Percentiles rank a stretch among this genome's conserved stretches.
Evolutionary conservation across 495 filamentous ascomycete species (phyloP).

Genomic region (Penicillium cataractarum): DNA sequence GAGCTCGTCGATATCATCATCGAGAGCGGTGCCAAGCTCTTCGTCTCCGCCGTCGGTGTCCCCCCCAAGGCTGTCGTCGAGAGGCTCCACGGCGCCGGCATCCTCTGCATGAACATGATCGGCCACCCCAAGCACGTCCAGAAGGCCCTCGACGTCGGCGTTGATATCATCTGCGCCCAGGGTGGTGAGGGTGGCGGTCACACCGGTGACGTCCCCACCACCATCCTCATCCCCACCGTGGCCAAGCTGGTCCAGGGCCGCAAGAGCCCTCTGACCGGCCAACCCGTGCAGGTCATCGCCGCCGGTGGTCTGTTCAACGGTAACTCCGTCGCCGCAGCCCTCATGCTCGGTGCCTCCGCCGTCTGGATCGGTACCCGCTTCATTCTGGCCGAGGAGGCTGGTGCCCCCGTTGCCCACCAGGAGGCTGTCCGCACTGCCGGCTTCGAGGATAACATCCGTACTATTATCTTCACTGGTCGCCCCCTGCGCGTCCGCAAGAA

Average conservation of each 20-base stretch:
- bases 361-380: conserved; percentile 98
- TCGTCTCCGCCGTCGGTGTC: conserved; percentile 95
- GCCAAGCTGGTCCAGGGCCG: conserved; percentile 78
- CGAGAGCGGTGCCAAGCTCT: conserved; percentile 84
- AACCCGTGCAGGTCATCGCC: conserved; percentile 86
- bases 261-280: conserved; percentile 84
- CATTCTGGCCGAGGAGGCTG: conserved; percentile 90
- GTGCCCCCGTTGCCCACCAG: conserved; percentile 92
- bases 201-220: conserved; percentile 88
- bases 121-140: conserved; percentile 98
- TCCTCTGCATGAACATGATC: conserved; percentile 99
- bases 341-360: conserved; percentile 89
- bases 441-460: conserved; percentile 93
- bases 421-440: conserved; percentile 91
- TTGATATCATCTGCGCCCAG: conserved; percentile 91
- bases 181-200: conserved; percentile 92
- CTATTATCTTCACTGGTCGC: conserved; percentile 97
- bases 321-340: conserved; percentile 81
- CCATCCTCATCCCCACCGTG: conserved; percentile 87
- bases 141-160: conserved; percentile 88
- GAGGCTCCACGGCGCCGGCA: conserved; percentile 78
- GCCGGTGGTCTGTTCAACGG: conserved; percentile 96
- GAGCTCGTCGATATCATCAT: conserved; percentile 92
- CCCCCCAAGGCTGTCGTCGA: conserved; percentile 89
- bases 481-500: conserved; percentile 93